Conservation (phyloP, 176 grass and related monocot genomes). For the Puccinellia tenuiflora region DNA sequence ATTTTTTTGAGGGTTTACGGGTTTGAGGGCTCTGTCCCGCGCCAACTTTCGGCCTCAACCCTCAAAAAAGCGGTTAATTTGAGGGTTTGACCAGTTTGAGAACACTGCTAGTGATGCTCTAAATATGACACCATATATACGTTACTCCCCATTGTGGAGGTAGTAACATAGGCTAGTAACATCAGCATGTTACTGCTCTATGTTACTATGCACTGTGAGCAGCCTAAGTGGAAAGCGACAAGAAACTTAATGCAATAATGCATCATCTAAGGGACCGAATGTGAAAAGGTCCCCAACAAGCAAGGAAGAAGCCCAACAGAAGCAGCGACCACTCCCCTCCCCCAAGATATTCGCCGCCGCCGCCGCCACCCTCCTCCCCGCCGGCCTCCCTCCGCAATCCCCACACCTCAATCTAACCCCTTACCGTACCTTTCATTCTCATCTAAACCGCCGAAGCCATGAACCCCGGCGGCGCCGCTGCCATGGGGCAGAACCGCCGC, state of each 20-base stretch:
- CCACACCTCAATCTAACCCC: background rate
- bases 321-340: slow-evolving; percentile 20
- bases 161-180: too few relatives aligned
- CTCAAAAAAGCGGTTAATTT: too few relatives aligned
- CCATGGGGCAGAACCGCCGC: slow-evolving; percentile 26
- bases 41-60: too few relatives aligned
- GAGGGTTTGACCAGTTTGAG: too few relatives aligned
- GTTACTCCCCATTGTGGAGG: too few relatives aligned
- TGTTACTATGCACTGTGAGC: too few relatives aligned
- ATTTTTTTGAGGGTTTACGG: too few relatives aligned
- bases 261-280: background rate
- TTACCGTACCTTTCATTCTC: background rate
- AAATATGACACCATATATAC: too few relatives aligned
- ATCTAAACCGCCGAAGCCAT: background rate
- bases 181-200: too few relatives aligned
- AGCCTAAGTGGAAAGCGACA: too few relatives aligned
- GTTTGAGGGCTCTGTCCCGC: too few relatives aligned
- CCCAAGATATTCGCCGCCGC: slow-evolving; percentile 29
- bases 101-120: too few relatives aligned
- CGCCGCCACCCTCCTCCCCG: slow-evolving; percentile 8
- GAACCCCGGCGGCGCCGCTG: slow-evolving; percentile 8
- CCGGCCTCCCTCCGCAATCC: background rate
- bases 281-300: background rate
- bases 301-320: slow-evolving; percentile 14
- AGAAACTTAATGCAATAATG: background rate